These are phyloP conservation scores for Mallotus repandus DNA, from an alignment of 441 rosid species.

Conservation along the genomic window DNA sequence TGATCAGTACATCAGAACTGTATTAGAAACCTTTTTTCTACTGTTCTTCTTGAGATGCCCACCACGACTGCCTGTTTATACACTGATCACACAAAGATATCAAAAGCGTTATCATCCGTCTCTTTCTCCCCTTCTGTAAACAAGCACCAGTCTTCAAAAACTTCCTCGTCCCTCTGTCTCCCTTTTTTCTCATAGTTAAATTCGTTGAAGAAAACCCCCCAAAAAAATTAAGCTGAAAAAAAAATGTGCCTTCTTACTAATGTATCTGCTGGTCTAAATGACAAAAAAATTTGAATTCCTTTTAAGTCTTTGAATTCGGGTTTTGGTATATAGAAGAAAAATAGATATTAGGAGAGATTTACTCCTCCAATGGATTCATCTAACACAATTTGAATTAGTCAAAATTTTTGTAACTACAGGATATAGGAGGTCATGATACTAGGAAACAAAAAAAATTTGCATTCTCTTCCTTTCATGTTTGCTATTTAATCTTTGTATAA, in stretches of 20 bases:
- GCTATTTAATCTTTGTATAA: too few relatives aligned
- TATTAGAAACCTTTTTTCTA: conserved; percentile 20
- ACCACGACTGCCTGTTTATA: conserved; percentile 24
- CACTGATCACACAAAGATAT: not conserved
- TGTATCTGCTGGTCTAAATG: too few relatives aligned
- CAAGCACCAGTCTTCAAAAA: not conserved
- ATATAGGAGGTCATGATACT: not conserved
- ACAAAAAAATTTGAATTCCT: too few relatives aligned
- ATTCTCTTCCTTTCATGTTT: not conserved
- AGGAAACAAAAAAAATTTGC: not conserved
- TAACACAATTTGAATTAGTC: too few relatives aligned
- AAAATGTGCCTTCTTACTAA: too few relatives aligned
- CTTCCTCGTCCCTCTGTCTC: too few relatives aligned
- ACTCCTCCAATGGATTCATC: too few relatives aligned
- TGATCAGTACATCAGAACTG: conserved; percentile 23
- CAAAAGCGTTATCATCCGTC: conserved; percentile 27
- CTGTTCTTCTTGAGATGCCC: conserved; percentile 31
- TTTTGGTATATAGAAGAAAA: too few relatives aligned
- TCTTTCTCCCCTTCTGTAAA: conserved; percentile 28
- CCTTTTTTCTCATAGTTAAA: not conserved
- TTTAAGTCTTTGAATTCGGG: too few relatives aligned
- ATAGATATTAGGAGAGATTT: too few relatives aligned
- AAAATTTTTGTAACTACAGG: too few relatives aligned
- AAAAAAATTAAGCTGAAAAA: not conserved
- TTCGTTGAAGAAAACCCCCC: not conserved